Base-by-base conservation (phyloP, 148 eudicot species). In the Silene uniflora region DNA sequence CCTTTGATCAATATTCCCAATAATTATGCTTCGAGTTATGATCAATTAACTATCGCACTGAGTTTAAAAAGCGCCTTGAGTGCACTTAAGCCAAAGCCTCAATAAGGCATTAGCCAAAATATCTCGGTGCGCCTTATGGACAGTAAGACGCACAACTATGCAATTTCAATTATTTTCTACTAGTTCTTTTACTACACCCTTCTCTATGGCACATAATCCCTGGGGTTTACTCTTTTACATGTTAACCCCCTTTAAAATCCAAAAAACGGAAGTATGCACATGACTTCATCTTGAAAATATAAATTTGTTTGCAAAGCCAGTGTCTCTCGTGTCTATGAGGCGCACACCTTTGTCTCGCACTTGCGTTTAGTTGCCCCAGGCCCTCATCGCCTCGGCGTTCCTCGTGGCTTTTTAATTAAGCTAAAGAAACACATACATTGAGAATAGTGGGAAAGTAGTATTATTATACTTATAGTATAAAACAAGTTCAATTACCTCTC, bases 401-500 rank as follows among this genome's bases (percentile, higher is more conserved):
- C 14, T 52, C 2, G 4, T 16, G 17, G 17, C 56, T 13, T 52
- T 52, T 52, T 13, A 52, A 52, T 4, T 13, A 52, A 52, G 56
- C 18, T 52, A 52, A 27, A 65, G 66, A 69, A 65, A 56, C 27
- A 67, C 52, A 42, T 22, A 18, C 66, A 73, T 59, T 35, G 72
- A 39, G 44, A 19, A 44, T 44, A 44, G 21, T 39, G 58, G 25
- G 54, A 4, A 1, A 70, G 8, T 23, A 49, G 10, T 22, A 67
- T 59, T n/a, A n/a, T n/a, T n/a, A n/a, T n/a, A n/a, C n/a, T n/a
- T 52, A 22, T 11, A 6, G 32, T 5, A 7, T 63, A 60, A 47
- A 72, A 54, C 32, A 61, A 46, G 62, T 62, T 55, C 24, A 12
- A 67, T 24, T 90, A 92, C 99, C 99, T 95, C 99, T 78, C 99